These are phyloP conservation scores for Panus rudis DNA, from an alignment of 768 basidiomycete genomes.

Conservation along the genomic window DNA sequence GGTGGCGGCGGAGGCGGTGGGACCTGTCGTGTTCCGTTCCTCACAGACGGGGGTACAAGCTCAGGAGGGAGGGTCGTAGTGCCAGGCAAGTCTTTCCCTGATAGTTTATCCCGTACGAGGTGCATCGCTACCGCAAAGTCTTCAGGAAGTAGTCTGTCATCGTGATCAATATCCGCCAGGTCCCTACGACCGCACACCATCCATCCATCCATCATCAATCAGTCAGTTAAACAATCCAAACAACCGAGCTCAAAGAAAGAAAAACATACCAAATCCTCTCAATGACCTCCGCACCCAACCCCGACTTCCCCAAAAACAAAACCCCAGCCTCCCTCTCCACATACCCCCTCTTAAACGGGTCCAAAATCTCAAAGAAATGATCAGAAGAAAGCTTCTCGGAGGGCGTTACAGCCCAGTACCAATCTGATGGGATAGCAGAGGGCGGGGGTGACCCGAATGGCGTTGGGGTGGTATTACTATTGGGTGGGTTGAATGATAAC, in stretches of 20 bases:
- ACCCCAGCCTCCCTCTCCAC: slow-evolving; percentile 10
- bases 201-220: not conserved
- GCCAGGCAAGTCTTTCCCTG: slow-evolving; percentile 73
- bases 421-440: not conserved
- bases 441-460: too few species aligned
- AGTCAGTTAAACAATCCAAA: not conserved
- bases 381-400: slow-evolving; percentile 7
- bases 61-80: slow-evolving; percentile 53
- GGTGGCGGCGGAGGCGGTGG: not conserved
- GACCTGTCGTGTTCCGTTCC: not conserved
- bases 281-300: slow-evolving; percentile 1
- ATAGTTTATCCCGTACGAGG: slow-evolving; percentile 78
- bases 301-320: slow-evolving; percentile 9
- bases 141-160: slow-evolving; percentile 77
- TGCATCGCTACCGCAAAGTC: slow-evolving; percentile 95
- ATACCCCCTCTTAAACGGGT: slow-evolving; percentile 10
- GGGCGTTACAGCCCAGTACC: slow-evolving; percentile 5
- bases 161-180: slow-evolving; percentile 78
- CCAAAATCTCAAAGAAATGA: slow-evolving; percentile 9
- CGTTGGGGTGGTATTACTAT: too few species aligned
- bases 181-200: slow-evolving; percentile 68
- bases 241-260: not conserved
- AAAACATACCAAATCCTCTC: slow-evolving; percentile 8
- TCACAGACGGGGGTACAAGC: slow-evolving; percentile 33
- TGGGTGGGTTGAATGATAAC: too few species aligned